These are phyloP conservation scores for Arabidopsis thaliana DNA, from an alignment of 345 rosid species.

Conservation along the genomic window DNA sequence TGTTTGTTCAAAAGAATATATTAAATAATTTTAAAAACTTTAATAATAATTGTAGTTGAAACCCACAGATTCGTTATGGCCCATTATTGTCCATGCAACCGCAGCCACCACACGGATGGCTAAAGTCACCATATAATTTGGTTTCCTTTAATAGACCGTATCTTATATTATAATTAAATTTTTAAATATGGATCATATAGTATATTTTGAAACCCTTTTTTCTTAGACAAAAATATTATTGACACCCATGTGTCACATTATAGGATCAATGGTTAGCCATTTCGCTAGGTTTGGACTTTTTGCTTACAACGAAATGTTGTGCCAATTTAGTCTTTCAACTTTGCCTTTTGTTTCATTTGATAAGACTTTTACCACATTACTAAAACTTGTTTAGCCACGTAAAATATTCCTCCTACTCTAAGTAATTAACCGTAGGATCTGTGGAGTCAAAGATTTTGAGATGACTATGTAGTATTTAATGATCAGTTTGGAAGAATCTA, in stretches of 20 bases:
- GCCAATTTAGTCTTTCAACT: conserved; percentile 28
- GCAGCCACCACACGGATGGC: conserved; percentile 43
- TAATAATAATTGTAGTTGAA: conserved; percentile 16
- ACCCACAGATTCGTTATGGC: conserved; percentile 44
- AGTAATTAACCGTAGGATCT: conserved; percentile 36
- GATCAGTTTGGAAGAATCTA: conserved; percentile 21
- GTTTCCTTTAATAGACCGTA: conserved; percentile 19
- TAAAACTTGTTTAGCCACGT: conserved; percentile 32
- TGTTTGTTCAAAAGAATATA: too few species aligned
- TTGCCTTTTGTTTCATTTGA: conserved; percentile 27
- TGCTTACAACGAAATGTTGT: conserved; percentile 26
- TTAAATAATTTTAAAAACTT: conserved; percentile 10
- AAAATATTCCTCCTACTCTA: conserved; percentile 15
- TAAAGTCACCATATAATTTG: conserved; percentile 27
- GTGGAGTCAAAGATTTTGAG: conserved; percentile 32
- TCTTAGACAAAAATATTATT: too few species aligned
- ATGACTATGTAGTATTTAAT: conserved; percentile 26
- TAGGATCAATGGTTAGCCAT: conserved; percentile 30
- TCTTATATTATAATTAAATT: background rate
- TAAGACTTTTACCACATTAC: background rate
- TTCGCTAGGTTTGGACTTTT: conserved; percentile 33
- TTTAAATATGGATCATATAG: background rate
- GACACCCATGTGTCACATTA: background rate
- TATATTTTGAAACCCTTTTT: background rate
- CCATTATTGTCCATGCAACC: conserved; percentile 36